These are phyloP conservation scores for Tinospora cordifolia DNA, from an alignment of 164 flowering plant genomes.

Conservation along the genomic window DNA sequence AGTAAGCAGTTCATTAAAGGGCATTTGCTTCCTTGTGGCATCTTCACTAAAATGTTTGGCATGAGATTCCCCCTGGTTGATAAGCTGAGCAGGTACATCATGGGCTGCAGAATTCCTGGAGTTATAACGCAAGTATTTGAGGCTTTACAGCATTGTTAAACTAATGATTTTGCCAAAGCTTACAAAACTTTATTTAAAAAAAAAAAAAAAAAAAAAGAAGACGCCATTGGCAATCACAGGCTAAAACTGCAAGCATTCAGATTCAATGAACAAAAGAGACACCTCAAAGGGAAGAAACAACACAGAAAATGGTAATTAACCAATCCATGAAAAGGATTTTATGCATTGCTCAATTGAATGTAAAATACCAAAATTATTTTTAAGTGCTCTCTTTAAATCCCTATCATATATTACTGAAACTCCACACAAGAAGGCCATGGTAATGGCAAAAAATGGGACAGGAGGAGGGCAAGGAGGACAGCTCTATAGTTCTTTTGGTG, in stretches of 20 bases:
- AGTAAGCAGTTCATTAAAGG: conserved; percentile 55
- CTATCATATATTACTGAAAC: too few species aligned
- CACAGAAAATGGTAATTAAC: too few species aligned
- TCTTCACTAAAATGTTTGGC: conserved; percentile 31
- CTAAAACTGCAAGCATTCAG: background rate
- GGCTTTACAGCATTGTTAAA: background rate
- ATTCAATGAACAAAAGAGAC: background rate
- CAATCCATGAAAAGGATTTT: too few species aligned
- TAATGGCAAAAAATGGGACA: too few species aligned
- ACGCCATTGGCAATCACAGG: background rate
- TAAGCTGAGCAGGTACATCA: conserved; percentile 28
- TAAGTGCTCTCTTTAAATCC: too few species aligned
- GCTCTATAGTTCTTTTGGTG: too few species aligned
- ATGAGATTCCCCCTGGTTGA: conserved; percentile 28
- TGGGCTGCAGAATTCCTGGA: conserved; percentile 38
- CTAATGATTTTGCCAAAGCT: background rate
- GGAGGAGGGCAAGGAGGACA: too few species aligned
- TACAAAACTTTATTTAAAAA: background rate
- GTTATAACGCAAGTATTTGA: conserved; percentile 6
- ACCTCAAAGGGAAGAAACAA: too few species aligned
- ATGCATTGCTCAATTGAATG: too few species aligned
- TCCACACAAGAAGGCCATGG: too few species aligned
- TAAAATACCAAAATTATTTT: too few species aligned
- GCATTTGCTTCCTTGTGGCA: conserved; percentile 40
- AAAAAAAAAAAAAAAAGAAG: conserved; percentile 6